Conservation (phyloP, 768 basidiomycete species). For the Wakefieldia striispora region DNA sequence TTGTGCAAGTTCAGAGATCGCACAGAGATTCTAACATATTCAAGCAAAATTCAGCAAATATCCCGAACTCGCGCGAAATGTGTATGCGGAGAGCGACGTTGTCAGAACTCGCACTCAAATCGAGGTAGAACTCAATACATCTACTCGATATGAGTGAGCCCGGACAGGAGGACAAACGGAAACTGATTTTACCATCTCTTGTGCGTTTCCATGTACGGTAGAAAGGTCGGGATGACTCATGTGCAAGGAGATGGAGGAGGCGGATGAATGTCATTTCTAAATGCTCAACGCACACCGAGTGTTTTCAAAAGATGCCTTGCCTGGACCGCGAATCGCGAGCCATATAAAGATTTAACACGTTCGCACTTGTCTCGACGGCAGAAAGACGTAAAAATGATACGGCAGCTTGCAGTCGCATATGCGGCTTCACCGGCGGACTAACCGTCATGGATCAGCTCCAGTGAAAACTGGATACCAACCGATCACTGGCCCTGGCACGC, state of each 20-base stretch:
- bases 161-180: neutral
- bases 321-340: conserved; percentile 73
- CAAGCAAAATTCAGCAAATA: neutral
- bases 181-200: conserved; percentile 78
- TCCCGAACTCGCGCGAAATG: conserved; percentile 28
- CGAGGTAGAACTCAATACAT: conserved; percentile 87
- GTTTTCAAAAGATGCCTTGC: conserved; percentile 54
- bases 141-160: conserved; percentile 37
- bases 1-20: conserved; percentile 85
- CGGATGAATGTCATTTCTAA: conserved; percentile 86
- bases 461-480: conserved; percentile 8
- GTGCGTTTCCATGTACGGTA: conserved; percentile 60
- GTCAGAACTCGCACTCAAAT: conserved; percentile 71
- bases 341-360: conserved; percentile 60
- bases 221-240: conserved; percentile 95
- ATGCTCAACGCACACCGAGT: conserved; percentile 59
- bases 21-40: conserved; percentile 74
- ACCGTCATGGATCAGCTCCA: conserved; percentile 13
- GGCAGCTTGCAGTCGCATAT: conserved; percentile 82
- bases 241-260: conserved; percentile 82
- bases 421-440: conserved; percentile 64
- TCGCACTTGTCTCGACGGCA: conserved; percentile 54
- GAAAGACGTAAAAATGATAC: conserved; percentile 78
- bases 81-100: conserved; percentile 74
- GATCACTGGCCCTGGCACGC: no score